A percentile compares a stretch with the other conserved stretches of the same genome.
phyloP scores from a whole-genome alignment of 495 filamentous ascomycete species.

The Neurospora sp. region DNA sequence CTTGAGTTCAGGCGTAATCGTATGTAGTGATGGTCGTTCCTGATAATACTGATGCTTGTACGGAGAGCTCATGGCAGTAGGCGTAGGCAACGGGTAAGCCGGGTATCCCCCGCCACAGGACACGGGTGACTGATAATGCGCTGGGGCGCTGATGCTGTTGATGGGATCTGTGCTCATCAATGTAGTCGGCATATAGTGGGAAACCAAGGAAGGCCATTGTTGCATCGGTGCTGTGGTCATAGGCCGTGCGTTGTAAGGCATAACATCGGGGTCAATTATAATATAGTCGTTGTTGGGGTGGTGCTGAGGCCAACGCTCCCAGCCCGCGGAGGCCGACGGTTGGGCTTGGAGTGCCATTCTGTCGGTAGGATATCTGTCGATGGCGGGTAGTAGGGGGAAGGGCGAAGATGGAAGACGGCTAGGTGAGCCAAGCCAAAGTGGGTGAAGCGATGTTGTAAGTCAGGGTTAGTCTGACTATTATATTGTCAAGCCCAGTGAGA shows the following conservation, averaged over 20 bases:
- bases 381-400: background rate
- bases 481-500: background rate
- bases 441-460: background rate
- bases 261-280: conserved; percentile 26
- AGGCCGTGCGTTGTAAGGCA: conserved; percentile 24
- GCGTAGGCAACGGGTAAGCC: conserved; percentile 22
- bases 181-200: conserved; percentile 25
- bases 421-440: background rate
- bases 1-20: conserved; percentile 5
- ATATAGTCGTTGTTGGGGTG: conserved; percentile 22
- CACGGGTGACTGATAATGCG: conserved; percentile 20
- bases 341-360: conserved; percentile 31
- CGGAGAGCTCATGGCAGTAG: conserved; percentile 10
- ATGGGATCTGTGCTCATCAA: conserved; percentile 25
- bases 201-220: conserved; percentile 14
- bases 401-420: background rate
- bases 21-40: conserved; percentile 20
- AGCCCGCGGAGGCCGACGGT: conserved; percentile 19
- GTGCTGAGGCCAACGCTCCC: conserved; percentile 34
- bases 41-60: conserved; percentile 27
- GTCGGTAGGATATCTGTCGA: conserved; percentile 2
- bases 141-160: conserved; percentile 22
- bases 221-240: conserved; percentile 18
- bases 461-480: background rate
- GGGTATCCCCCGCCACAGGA: conserved; percentile 21